Evolutionary conservation across 2,329 filamentous ascomycete species (phyloP).

Genomic region (Neophaeococcomyces aloes): DNA sequence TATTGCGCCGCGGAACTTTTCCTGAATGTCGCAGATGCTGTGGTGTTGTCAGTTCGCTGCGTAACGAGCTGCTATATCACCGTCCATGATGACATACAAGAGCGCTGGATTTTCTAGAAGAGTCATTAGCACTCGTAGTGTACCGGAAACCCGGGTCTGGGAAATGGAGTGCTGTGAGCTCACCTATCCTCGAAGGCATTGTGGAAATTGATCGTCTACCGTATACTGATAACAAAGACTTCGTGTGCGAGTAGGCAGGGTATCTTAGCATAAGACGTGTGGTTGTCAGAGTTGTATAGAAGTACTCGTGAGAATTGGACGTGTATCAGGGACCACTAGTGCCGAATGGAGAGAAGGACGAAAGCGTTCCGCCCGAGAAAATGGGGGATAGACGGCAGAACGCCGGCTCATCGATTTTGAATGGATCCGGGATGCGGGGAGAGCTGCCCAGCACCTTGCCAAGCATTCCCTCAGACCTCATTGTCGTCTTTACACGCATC

Average conservation of each 20-base stretch:
- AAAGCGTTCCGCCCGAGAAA: neutral
- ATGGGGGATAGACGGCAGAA: neutral
- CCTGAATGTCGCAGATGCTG: conserved; percentile 90
- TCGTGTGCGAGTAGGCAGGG: neutral
- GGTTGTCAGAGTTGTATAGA: too few species aligned
- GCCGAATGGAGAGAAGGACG: conserved; percentile 4
- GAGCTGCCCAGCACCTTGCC: too few species aligned
- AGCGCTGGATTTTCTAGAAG: conserved; percentile 36
- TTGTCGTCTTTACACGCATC: too few species aligned
- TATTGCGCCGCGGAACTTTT: conserved; percentile 78
- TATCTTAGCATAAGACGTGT: neutral
- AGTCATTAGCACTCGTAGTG: neutral
- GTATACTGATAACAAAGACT: neutral
- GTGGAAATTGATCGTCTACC: conserved; percentile 1
- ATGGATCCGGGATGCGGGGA: neutral
- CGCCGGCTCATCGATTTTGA: neutral
- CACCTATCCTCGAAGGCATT: conserved; percentile 8
- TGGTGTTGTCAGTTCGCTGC: neutral
- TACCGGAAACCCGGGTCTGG: neutral
- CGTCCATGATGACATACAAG: conserved; percentile 30
- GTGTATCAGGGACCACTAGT: neutral
- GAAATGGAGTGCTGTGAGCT: neutral
- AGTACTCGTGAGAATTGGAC: neutral
- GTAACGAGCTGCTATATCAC: neutral
- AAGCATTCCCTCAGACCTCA: too few species aligned